Evolutionary conservation across 164 flowering plant species (phyloP).

Genomic region (Santalum album): DNA sequence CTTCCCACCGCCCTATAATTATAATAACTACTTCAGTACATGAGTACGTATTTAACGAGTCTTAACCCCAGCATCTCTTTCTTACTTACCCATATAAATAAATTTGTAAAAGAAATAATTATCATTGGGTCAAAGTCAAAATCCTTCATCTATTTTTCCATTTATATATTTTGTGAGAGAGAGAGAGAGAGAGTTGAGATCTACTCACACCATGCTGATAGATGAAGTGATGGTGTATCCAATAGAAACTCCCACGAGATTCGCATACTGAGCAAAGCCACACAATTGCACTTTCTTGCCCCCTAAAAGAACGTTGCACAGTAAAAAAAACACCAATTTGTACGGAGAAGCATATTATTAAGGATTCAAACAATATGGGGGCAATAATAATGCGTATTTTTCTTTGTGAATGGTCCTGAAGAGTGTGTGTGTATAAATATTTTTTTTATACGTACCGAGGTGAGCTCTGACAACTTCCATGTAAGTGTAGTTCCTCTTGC

Average conservation of each 20-base stretch:
- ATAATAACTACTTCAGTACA: no score
- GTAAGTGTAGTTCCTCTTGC: conserved; percentile 82
- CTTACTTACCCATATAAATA: no score
- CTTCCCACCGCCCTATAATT: conserved; percentile 46
- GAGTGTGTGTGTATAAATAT: no score
- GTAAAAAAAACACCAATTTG: neutral
- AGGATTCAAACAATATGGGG: neutral
- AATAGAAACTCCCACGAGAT: conserved; percentile 63
- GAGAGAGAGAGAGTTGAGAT: no score
- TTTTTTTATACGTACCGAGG: conserved; percentile 37
- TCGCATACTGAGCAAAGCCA: conserved; percentile 77
- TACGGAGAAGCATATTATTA: neutral
- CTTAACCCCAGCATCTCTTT: no score
- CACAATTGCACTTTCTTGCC: conserved; percentile 69
- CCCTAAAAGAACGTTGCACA: conserved; percentile 30
- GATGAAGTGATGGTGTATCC: conserved; percentile 97
- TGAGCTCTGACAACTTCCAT: conserved; percentile 75
- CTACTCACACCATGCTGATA: conserved; percentile 92
- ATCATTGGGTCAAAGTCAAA: no score
- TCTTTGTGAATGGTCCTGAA: no score
- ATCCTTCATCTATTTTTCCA: no score
- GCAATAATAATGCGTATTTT: no score
- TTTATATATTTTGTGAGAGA: no score
- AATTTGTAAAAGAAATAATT: no score
- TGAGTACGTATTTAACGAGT: no score